These are phyloP conservation scores for Kappamyces sp. DNA, from an alignment of 192 early-diverging fungal genomes.

Conservation along the genomic window DNA sequence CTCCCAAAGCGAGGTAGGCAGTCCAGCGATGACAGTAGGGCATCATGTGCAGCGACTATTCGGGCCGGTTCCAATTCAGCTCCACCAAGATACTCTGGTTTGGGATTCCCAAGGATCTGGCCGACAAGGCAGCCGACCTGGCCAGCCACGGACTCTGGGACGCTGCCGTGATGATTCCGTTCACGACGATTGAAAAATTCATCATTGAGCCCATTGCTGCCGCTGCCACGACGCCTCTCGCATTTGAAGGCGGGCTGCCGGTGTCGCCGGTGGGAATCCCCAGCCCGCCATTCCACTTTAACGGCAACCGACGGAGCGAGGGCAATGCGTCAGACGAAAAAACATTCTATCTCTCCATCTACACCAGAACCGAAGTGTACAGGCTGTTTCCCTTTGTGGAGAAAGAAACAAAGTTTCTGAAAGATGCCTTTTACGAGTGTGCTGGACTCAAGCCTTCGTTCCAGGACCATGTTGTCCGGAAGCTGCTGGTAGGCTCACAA, in stretches of 20 bases:
- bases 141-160: background rate
- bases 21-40: background rate
- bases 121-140: background rate
- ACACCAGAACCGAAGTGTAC: slow-evolving; percentile 22
- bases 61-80: background rate
- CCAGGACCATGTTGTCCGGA: slow-evolving; percentile 22
- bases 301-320: too few species aligned
- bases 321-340: too few species aligned
- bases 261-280: too few species aligned
- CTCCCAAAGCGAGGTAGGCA: background rate
- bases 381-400: slow-evolving; percentile 32
- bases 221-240: too few species aligned
- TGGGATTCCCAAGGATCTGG: background rate
- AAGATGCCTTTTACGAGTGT: slow-evolving; percentile 15
- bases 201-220: too few species aligned
- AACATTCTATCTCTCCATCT: slow-evolving; percentile 17
- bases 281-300: too few species aligned
- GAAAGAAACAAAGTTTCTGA: slow-evolving; percentile 24
- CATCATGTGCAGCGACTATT: background rate
- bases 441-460: slow-evolving; percentile 20
- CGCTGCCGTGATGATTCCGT: too few species aligned
- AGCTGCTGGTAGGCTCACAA: slow-evolving; percentile 19
- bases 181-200: too few species aligned
- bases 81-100: slow-evolving; percentile 6
- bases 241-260: too few species aligned